Percentiles rank a stretch among this genome's conserved stretches.
Conservation (phyloP, 768 basidiomycete species). For the Lactarius sanguifluus region DNA sequence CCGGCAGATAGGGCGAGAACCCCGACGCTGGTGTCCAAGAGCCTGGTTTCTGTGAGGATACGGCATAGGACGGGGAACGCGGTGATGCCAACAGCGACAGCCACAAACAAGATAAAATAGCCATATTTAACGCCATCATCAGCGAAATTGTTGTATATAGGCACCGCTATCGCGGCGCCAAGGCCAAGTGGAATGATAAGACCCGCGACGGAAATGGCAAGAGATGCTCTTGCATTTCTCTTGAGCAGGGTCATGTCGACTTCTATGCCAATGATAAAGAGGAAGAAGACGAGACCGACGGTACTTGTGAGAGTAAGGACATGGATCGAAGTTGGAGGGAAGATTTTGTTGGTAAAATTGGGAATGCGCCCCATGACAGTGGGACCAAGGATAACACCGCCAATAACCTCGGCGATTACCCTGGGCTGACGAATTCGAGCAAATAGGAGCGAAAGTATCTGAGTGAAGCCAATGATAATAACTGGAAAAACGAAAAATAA, state of each 20-base stretch:
- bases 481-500: slow-evolving; percentile 40
- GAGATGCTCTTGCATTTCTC: slow-evolving; percentile 58
- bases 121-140: slow-evolving; percentile 61
- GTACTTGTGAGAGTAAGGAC: slow-evolving; percentile 71
- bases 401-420: slow-evolving; percentile 93
- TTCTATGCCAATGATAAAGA: slow-evolving; percentile 85
- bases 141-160: slow-evolving; percentile 70
- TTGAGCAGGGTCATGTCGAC: slow-evolving; percentile 71
- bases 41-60: slow-evolving; percentile 78
- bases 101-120: slow-evolving; percentile 82
- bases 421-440: slow-evolving; percentile 77
- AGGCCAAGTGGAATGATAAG: slow-evolving; percentile 77
- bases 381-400: slow-evolving; percentile 79
- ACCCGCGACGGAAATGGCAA: slow-evolving; percentile 63
- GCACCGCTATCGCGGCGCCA: slow-evolving; percentile 73
- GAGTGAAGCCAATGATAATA: slow-evolving; percentile 79
- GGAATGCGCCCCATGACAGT: slow-evolving; percentile 78
- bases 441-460: slow-evolving; percentile 65
- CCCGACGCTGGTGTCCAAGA: slow-evolving; percentile 85
- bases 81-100: slow-evolving; percentile 79
- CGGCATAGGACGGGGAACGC: slow-evolving; percentile 83
- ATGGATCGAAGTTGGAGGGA: slow-evolving; percentile 45
- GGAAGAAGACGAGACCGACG: slow-evolving; percentile 72
- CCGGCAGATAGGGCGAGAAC: slow-evolving; percentile 80
- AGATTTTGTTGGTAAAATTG: slow-evolving; percentile 50